Conservation (phyloP, 2,329 filamentous ascomycete species). For the Botryotinia narcissicola region DNA sequence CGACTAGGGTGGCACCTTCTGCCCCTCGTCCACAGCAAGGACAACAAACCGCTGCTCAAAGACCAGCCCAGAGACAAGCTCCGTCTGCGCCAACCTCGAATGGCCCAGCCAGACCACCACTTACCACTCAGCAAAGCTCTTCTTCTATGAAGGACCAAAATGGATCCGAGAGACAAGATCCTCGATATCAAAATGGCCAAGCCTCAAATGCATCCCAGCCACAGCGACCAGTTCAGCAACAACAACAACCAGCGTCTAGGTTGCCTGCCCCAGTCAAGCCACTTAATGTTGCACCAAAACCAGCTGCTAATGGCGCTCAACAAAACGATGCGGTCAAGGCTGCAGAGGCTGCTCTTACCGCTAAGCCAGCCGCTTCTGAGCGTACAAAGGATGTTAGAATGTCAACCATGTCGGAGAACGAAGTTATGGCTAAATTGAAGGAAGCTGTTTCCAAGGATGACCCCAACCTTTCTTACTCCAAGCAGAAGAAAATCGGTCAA, state of each 20-base stretch:
- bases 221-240: slow-evolving; percentile 49
- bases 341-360: slow-evolving; percentile 82
- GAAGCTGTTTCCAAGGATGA: slow-evolving; percentile 95
- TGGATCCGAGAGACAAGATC: slow-evolving; percentile 38
- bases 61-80: slow-evolving; percentile 68
- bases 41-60: slow-evolving; percentile 46
- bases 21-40: slow-evolving; percentile 59
- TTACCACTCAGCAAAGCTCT: slow-evolving; percentile 52
- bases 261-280: slow-evolving; percentile 65
- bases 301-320: slow-evolving; percentile 43
- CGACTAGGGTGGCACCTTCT: slow-evolving; percentile 77
- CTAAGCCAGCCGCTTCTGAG: slow-evolving; percentile 70
- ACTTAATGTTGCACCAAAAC: slow-evolving; percentile 72
- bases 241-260: slow-evolving; percentile 46
- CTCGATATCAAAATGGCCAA: slow-evolving; percentile 45
- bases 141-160: slow-evolving; percentile 42
- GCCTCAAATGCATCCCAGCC: slow-evolving; percentile 41
- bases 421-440: slow-evolving; percentile 94
- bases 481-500: slow-evolving; percentile 99
- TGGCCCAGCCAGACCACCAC: slow-evolving; percentile 44
- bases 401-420: slow-evolving; percentile 95
- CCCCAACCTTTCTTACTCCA: slow-evolving; percentile 92
- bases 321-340: slow-evolving; percentile 74
- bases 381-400: slow-evolving; percentile 92
- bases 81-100: slow-evolving; percentile 64